A percentile compares a stretch with the other conserved stretches of the same genome.
These are phyloP conservation scores for Casuarina glauca DNA, from an alignment of 306 rosid species.

Conservation along the genomic window DNA sequence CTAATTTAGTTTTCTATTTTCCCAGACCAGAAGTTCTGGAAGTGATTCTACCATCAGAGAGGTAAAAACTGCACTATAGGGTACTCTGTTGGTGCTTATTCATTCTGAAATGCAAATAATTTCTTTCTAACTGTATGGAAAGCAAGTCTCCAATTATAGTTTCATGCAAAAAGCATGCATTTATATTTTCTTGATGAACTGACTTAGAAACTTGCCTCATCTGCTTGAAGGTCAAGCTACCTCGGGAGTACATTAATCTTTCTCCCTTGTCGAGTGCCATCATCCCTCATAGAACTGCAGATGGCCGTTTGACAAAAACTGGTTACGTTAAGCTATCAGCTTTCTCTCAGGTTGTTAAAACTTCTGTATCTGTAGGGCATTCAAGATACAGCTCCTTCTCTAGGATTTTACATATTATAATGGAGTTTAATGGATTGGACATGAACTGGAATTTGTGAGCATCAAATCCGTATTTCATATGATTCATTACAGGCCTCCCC, in stretches of 20 bases:
- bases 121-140: slow-evolving; percentile 10
- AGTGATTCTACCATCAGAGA: slow-evolving; percentile 51
- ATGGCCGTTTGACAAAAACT: slow-evolving; percentile 70
- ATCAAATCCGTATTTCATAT: neutral
- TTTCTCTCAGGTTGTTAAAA: slow-evolving; percentile 74
- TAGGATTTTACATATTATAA: neutral
- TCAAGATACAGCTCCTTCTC: no score
- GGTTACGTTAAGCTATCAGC: slow-evolving; percentile 85
- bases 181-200: neutral
- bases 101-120: slow-evolving; percentile 5
- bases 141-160: slow-evolving; percentile 6
- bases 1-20: slow-evolving; percentile 34
- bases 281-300: slow-evolving; percentile 70
- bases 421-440: neutral
- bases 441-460: neutral
- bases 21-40: slow-evolving; percentile 54
- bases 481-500: slow-evolving; percentile 5
- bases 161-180: slow-evolving; percentile 7
- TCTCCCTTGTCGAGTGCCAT: slow-evolving; percentile 85
- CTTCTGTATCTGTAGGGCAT: neutral
- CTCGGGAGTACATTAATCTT: slow-evolving; percentile 81
- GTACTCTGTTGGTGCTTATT: slow-evolving; percentile 15
- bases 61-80: slow-evolving; percentile 43
- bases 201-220: slow-evolving; percentile 15
- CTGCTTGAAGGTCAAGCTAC: slow-evolving; percentile 71